A percentile compares a stretch with the other conserved stretches of the same genome.
phyloP scores from a whole-genome alignment of 345 rosid genomes.

The Odontarrhena argentea region DNA sequence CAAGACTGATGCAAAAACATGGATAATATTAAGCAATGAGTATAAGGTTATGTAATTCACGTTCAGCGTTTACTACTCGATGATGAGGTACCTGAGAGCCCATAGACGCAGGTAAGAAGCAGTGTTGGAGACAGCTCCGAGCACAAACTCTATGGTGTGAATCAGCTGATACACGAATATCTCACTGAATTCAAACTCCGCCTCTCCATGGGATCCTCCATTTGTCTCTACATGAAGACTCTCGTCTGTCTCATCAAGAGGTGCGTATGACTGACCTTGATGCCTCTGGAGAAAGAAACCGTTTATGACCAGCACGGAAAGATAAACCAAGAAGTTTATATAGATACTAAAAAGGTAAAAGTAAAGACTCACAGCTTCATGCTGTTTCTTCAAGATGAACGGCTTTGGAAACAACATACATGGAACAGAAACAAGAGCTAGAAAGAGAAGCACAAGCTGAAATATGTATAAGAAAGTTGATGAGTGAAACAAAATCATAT shows the following conservation, averaged over 20 bases:
- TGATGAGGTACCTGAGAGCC: constrained; percentile 75
- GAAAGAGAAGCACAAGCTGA: constrained; percentile 73
- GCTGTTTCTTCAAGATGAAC: constrained; percentile 85
- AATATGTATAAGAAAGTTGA: constrained; percentile 16
- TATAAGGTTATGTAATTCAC: no score
- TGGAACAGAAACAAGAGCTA: constrained; percentile 89
- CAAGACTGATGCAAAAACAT: constrained; percentile 55
- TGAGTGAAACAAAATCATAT: background rate
- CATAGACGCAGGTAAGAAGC: constrained; percentile 95
- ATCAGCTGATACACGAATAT: constrained; percentile 94
- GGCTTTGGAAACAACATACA: constrained; percentile 99
- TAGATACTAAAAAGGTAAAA: background rate
- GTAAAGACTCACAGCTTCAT: constrained; percentile 54
- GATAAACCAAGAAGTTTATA: background rate
- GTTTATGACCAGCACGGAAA: background rate
- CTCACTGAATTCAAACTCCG: constrained; percentile 95
- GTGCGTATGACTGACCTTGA: constrained; percentile 73
- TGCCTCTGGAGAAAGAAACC: constrained; percentile 58
- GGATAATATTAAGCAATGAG: constrained; percentile 35
- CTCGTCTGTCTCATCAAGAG: constrained; percentile 67
- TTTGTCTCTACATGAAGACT: constrained; percentile 63
- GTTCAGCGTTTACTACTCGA: no score
- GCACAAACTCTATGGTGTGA: constrained; percentile 97
- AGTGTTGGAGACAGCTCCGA: constrained; percentile 97
- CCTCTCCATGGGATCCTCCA: constrained; percentile 71